A percentile compares a stretch with the other conserved stretches of the same genome.
These are phyloP conservation scores for Sugiyamaella japonica DNA, from an alignment of 1,139 yeast species.

Conservation along the genomic window DNA sequence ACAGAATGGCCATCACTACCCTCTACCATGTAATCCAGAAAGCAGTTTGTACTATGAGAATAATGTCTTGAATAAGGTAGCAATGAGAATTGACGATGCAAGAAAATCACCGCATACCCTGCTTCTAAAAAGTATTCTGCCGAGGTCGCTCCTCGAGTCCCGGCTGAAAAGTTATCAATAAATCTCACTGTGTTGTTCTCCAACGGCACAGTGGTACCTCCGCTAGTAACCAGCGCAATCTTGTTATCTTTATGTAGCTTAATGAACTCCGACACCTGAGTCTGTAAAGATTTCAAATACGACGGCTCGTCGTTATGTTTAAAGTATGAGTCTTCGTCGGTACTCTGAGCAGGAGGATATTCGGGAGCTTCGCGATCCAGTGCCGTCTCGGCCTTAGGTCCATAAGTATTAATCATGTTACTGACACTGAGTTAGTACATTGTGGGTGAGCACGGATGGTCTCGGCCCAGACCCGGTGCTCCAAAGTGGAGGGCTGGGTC, in stretches of 20 bases:
- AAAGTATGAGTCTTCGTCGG: conserved; percentile 78
- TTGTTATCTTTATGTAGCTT: conserved; percentile 44
- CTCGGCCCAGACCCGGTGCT: conserved; percentile 9
- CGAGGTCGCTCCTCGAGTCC: conserved; percentile 95
- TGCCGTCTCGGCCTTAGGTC: conserved; percentile 70
- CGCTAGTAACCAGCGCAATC: conserved; percentile 84
- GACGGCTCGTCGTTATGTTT: conserved; percentile 68
- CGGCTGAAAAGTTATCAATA: conserved; percentile 96
- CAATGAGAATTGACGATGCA: conserved; percentile 88
- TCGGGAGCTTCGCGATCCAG: conserved; percentile 75
- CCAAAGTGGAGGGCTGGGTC: neutral
- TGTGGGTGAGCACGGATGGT: too few relatives aligned
- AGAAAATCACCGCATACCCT: conserved; percentile 88
- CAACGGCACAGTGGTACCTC: conserved; percentile 98
- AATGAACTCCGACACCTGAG: conserved; percentile 61
- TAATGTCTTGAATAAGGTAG: conserved; percentile 89
- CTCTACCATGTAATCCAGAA: conserved; percentile 71
- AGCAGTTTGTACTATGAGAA: conserved; percentile 79
- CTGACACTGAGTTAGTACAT: conserved; percentile 2
- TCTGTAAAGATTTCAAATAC: conserved; percentile 62
- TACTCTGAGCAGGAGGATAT: conserved; percentile 71
- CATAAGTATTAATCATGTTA: conserved; percentile 53
- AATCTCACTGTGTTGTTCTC: conserved; percentile 96
- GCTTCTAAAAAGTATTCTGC: conserved; percentile 86
- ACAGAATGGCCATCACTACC: conserved; percentile 36